Base-by-base conservation (phyloP, 441 rosid species). In the Gossypium laxum region DNA sequence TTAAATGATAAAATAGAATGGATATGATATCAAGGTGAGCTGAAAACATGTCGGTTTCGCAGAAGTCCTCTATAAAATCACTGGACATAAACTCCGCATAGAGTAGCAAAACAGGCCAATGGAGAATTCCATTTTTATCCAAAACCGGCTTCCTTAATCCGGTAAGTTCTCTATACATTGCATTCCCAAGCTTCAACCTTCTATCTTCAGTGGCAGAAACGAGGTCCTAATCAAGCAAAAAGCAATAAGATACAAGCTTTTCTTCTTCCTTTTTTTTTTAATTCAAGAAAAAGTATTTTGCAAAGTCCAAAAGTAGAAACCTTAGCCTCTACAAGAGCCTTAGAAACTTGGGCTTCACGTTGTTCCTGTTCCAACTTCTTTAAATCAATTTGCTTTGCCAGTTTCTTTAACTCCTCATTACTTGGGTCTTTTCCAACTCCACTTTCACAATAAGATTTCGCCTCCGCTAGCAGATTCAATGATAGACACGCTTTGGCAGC, bases 81-180 rank as follows among this genome's bases (percentile, higher is more conserved):
- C 96, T 89, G 69, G 95, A 85, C 96, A 93, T 89, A 75, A 85
- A 90, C 80, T 93, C 97, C 18, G 95, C 91, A 72, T 93, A 93
- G 52, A 93, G 82, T 78, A 93, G 86, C 80, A 93, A 81, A 78
- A 90, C 90, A 38, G 96, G 93, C 97, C 97, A 93, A 75, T 91
- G 97, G 48, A 93, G 84, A 72, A 89, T 88, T 72, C 83, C 85
- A 75, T 75, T 82, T 76, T 78, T 84, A 82, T 93, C 97, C 48
- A 93, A 77, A 17, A 76, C 55, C 45, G 97, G 98, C 77, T 89
- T 91, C 81, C 72, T 91, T 75, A 85, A 72, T 55, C 97, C 96
- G 43, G 83, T 83, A 74, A 91, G 97, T 77, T 93, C 92, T 72
- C 67, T 81, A 76, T 83, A 91, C 84, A 83, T 84, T 18, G 93